phyloP scores from a whole-genome alignment of 257 asterid genomes.

The Eucommia ulmoides region DNA sequence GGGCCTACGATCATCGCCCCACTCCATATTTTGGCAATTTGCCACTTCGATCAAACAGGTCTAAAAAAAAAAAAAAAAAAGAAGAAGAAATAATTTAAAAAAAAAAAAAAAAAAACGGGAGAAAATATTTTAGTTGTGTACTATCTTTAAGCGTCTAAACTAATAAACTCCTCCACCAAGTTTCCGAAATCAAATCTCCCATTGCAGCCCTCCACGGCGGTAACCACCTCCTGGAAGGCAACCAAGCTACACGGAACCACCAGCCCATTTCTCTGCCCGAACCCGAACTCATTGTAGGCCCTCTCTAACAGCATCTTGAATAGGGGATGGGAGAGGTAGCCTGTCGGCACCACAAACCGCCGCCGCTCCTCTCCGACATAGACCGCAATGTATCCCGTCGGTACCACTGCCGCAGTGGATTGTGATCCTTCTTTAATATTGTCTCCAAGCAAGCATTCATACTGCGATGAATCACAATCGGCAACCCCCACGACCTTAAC shows the following conservation, averaged over 20 bases:
- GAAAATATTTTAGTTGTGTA: too few relatives aligned
- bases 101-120: too few relatives aligned
- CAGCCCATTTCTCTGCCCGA: conserved; percentile 38
- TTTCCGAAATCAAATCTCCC: conserved; percentile 56
- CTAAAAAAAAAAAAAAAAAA: too few relatives aligned
- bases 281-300: conserved; percentile 63
- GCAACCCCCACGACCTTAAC: conserved; percentile 15
- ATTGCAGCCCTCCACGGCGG: conserved; percentile 52
- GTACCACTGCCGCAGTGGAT: conserved; percentile 18
- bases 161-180: conserved; percentile 50
- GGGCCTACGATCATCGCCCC: too few relatives aligned
- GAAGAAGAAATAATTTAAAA: too few relatives aligned
- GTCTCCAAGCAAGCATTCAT: conserved; percentile 29
- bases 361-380: conserved; percentile 70
- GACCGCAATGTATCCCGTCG: conserved; percentile 48
- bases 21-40: too few relatives aligned
- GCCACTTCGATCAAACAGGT: too few relatives aligned
- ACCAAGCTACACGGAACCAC: conserved; percentile 64
- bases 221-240: conserved; percentile 52
- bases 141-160: too few relatives aligned
- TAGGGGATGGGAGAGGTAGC: conserved; percentile 74
- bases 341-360: conserved; percentile 52
- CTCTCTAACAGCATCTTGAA: conserved; percentile 72
- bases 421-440: conserved; percentile 11
- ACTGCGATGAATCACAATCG: conserved; percentile 10